Percentiles rank a stretch among this genome's conserved stretches.
phyloP scores from a whole-genome alignment of 2,329 filamentous ascomycete species.

The Lachnum nothofagi region DNA sequence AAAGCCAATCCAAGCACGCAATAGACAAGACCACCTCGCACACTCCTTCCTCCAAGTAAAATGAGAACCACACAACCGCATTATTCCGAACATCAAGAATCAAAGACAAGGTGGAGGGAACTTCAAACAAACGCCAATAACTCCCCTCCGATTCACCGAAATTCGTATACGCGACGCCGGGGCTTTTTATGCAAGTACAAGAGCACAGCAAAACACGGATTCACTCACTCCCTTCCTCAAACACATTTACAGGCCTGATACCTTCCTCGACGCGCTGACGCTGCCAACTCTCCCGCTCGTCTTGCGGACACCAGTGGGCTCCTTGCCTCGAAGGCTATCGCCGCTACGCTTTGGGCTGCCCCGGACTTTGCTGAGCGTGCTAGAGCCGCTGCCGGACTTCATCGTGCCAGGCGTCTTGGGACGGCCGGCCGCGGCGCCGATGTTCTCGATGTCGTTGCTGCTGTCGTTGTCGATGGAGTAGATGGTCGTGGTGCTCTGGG shows the following conservation, averaged over 20 bases:
- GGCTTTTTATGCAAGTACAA: slow-evolving; percentile 27
- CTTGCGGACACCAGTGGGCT: slow-evolving; percentile 55
- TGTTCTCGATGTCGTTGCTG: slow-evolving; percentile 67
- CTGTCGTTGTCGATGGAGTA: slow-evolving; percentile 63
- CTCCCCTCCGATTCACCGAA: not conserved
- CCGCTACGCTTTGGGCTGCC: slow-evolving; percentile 51
- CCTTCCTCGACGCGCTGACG: slow-evolving; percentile 38
- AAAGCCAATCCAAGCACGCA: slow-evolving; percentile 6
- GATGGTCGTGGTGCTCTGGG: slow-evolving; percentile 68
- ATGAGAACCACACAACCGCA: not conserved
- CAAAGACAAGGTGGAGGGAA: not conserved
- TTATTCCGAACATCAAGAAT: not conserved
- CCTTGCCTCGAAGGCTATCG: slow-evolving; percentile 46
- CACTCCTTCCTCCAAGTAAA: not conserved
- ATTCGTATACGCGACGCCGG: slow-evolving; percentile 16
- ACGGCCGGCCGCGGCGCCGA: slow-evolving; percentile 42
- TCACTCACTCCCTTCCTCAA: not conserved
- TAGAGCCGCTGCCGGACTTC: slow-evolving; percentile 46
- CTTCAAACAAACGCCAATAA: slow-evolving; percentile 2
- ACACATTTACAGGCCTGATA: slow-evolving; percentile 29
- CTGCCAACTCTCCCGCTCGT: slow-evolving; percentile 62
- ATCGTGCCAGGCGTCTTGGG: slow-evolving; percentile 51
- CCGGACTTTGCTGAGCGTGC: slow-evolving; percentile 57
- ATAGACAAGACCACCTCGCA: slow-evolving; percentile 3
- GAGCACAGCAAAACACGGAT: slow-evolving; percentile 20